Percentiles rank a stretch among this genome's conserved stretches.
Conservation (phyloP, 495 filamentous ascomycete genomes). For the Aspergillus steynii region DNA sequence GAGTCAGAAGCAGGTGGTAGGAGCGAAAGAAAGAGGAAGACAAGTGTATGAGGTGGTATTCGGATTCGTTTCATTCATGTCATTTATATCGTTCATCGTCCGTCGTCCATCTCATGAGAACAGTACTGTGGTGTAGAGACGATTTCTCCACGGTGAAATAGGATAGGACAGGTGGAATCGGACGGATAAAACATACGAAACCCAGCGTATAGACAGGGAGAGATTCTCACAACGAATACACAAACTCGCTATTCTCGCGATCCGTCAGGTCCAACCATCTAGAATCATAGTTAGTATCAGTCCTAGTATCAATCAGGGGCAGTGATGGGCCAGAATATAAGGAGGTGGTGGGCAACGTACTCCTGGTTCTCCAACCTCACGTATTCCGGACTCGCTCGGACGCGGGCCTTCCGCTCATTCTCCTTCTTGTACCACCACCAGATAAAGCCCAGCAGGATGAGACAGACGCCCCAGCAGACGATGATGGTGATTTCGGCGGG, state of each 20-base stretch:
- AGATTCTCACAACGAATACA: slow-evolving; percentile 31
- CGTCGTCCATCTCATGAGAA: too few species aligned
- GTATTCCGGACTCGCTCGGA: slow-evolving; percentile 57
- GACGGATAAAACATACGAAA: too few species aligned
- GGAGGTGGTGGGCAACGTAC: slow-evolving; percentile 25
- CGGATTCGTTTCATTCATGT: too few species aligned
- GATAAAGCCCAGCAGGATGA: slow-evolving; percentile 60
- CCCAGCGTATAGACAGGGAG: too few species aligned
- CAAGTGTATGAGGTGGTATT: too few species aligned
- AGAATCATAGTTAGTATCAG: not conserved
- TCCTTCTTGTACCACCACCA: slow-evolving; percentile 59
- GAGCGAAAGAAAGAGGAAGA: too few species aligned
- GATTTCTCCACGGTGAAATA: too few species aligned
- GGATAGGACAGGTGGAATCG: too few species aligned
- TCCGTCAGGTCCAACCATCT: slow-evolving; percentile 14
- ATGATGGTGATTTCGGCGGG: slow-evolving; percentile 70
- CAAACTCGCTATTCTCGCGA: slow-evolving; percentile 42
- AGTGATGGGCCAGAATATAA: not conserved
- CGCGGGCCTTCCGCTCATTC: slow-evolving; percentile 61
- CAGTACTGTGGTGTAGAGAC: too few species aligned
- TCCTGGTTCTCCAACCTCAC: slow-evolving; percentile 69
- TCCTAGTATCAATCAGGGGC: not conserved
- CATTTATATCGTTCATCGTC: too few species aligned
- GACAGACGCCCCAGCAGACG: slow-evolving; percentile 58
- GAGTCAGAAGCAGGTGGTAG: too few species aligned